phyloP scores from a whole-genome alignment of 2,329 filamentous ascomycete genomes.

The Stagonosporopsis tanaceti region DNA sequence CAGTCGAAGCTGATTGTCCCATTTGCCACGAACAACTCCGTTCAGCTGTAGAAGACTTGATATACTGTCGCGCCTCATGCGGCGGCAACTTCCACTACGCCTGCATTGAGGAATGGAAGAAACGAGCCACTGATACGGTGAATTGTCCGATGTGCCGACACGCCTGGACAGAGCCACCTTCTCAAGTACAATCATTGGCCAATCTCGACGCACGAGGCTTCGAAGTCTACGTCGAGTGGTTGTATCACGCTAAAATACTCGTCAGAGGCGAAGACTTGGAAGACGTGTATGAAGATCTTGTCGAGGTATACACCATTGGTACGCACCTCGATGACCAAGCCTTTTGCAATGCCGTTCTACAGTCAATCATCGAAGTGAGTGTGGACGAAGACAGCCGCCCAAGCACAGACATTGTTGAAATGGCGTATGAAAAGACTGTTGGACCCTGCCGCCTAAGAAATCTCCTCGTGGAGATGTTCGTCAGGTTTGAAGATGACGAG shows the following conservation, averaged over 20 bases:
- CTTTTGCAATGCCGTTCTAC: not conserved
- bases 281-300: not conserved
- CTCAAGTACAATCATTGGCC: not conserved
- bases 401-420: too few species aligned
- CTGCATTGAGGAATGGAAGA: not conserved
- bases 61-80: not conserved
- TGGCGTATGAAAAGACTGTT: not conserved
- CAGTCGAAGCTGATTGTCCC: not conserved
- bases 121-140: not conserved
- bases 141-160: not conserved
- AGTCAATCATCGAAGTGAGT: not conserved
- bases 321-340: not conserved
- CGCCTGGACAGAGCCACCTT: not conserved
- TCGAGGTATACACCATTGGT: not conserved
- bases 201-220: not conserved
- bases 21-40: not conserved
- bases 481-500: not conserved
- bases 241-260: not conserved
- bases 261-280: not conserved
- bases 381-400: not conserved
- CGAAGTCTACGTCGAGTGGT: constrained; percentile 1
- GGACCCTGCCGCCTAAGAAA: not conserved
- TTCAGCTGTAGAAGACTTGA: not conserved
- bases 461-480: not conserved
- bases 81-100: not conserved